These are phyloP conservation scores for Colletotrichum cereale DNA, from an alignment of 2,329 filamentous ascomycete species.

Conservation along the genomic window DNA sequence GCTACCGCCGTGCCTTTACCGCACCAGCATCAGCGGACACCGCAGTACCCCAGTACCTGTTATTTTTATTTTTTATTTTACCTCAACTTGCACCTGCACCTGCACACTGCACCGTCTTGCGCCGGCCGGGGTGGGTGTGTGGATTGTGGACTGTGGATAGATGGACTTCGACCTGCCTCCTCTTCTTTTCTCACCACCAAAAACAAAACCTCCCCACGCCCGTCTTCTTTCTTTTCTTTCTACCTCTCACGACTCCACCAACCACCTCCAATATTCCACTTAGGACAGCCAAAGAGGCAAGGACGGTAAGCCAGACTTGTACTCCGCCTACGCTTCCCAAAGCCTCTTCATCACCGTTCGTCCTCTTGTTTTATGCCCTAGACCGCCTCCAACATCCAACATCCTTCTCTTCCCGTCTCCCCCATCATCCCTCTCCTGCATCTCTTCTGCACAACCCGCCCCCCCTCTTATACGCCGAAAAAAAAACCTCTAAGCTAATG, in stretches of 20 bases:
- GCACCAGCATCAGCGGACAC: constrained; percentile 30
- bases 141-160: constrained; percentile 29
- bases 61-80: neutral
- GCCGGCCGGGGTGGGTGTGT: constrained; percentile 28
- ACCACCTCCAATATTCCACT: constrained; percentile 48
- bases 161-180: constrained; percentile 40
- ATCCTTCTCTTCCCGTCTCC: constrained; percentile 5
- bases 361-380: constrained; percentile 21
- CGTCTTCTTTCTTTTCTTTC: constrained; percentile 45
- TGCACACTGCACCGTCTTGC: constrained; percentile 31
- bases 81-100: constrained; percentile 22
- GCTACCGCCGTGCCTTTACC: constrained; percentile 19
- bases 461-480: constrained; percentile 35
- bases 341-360: constrained; percentile 30
- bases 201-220: constrained; percentile 43
- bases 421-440: constrained; percentile 26
- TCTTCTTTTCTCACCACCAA: constrained; percentile 43
- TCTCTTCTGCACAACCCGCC: constrained; percentile 28
- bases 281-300: constrained; percentile 41
- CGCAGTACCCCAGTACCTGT: constrained; percentile 34
- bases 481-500: constrained; percentile 36
- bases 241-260: constrained; percentile 51
- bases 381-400: neutral
- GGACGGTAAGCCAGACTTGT: constrained; percentile 41
- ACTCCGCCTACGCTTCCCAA: constrained; percentile 32